phyloP scores from a whole-genome alignment of 2,329 filamentous ascomycete species.

The Salinomyces thailandicus region DNA sequence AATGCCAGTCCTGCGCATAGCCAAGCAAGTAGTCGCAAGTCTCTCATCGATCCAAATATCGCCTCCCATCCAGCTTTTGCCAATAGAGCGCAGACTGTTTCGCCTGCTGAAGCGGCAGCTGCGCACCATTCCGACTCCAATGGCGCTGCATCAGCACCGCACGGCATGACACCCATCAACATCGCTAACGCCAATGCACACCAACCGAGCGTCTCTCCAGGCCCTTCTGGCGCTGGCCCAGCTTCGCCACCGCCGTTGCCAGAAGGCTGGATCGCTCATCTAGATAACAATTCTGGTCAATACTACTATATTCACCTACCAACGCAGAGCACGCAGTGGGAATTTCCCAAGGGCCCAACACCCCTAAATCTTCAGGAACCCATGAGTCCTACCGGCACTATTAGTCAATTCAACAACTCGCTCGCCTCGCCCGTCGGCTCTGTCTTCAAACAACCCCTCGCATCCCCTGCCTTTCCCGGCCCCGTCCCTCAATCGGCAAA shows the following conservation, averaged over 20 bases:
- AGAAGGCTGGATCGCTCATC: slow-evolving; percentile 95
- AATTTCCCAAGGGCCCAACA: slow-evolving; percentile 92
- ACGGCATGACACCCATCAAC: slow-evolving; percentile 33
- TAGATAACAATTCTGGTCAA: slow-evolving; percentile 90
- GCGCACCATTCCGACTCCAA: slow-evolving; percentile 11
- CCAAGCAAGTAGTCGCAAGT: slow-evolving; percentile 14
- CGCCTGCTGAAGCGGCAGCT: slow-evolving; percentile 2
- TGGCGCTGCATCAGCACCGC: slow-evolving; percentile 34
- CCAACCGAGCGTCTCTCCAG: slow-evolving; percentile 21
- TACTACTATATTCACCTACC: slow-evolving; percentile 98
- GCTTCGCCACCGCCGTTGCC: slow-evolving; percentile 85
- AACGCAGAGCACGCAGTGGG: slow-evolving; percentile 94
- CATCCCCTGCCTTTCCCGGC: slow-evolving; percentile 66
- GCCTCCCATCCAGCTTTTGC: slow-evolving; percentile 80
- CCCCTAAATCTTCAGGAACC: slow-evolving; percentile 78
- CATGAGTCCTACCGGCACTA: slow-evolving; percentile 61
- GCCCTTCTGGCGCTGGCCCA: slow-evolving; percentile 46
- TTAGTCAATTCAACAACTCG: slow-evolving; percentile 29
- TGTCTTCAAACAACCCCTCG: slow-evolving; percentile 55
- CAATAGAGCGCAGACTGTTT: slow-evolving; percentile 44
- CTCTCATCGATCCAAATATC: slow-evolving; percentile 29
- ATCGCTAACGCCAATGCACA: slow-evolving; percentile 23
- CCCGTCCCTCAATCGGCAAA: slow-evolving; percentile 66
- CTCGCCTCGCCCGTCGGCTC: slow-evolving; percentile 35
- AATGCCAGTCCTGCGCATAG: slow-evolving; percentile 22